Percentiles rank a stretch among this genome's conserved stretches.
Evolutionary conservation across 1,139 yeast species (phyloP).

Genomic region (Hansenula anomala): DNA sequence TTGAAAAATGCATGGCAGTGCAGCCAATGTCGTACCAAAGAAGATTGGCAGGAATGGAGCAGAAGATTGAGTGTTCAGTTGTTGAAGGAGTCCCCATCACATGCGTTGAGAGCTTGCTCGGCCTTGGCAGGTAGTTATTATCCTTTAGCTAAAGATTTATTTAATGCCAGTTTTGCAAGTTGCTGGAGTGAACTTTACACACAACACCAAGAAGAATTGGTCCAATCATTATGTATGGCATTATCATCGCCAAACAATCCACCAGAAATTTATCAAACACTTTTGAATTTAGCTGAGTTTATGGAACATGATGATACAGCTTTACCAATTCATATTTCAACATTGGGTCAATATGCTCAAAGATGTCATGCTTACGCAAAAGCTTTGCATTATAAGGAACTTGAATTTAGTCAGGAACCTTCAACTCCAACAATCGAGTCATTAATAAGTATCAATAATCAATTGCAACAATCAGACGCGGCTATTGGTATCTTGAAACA

Average conservation of each 20-base stretch:
- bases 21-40: slow-evolving; percentile 80
- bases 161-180: slow-evolving; percentile 92
- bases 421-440: slow-evolving; percentile 91
- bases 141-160: slow-evolving; percentile 85
- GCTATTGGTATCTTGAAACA: slow-evolving; percentile 95
- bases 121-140: slow-evolving; percentile 84
- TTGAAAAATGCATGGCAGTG: slow-evolving; percentile 87
- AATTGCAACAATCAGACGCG: slow-evolving; percentile 93
- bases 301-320: slow-evolving; percentile 98
- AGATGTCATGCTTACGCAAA: slow-evolving; percentile 97
- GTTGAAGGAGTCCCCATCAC: slow-evolving; percentile 90
- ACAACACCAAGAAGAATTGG: slow-evolving; percentile 89
- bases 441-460: slow-evolving; percentile 87
- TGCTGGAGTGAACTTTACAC: slow-evolving; percentile 94
- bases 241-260: slow-evolving; percentile 88
- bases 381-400: slow-evolving; percentile 91
- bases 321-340: slow-evolving; percentile 82
- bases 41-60: slow-evolving; percentile 99
- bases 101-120: slow-evolving; percentile 91
- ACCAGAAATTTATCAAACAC: slow-evolving; percentile 90
- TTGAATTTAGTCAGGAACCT: slow-evolving; percentile 92
- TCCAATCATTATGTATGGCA: slow-evolving; percentile 81
- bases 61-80: slow-evolving; percentile 81
- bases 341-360: slow-evolving; percentile 90
- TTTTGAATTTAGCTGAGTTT: slow-evolving; percentile 87